Conservation (phyloP, 129 eudicot genomes). For the Lonicera japonica region DNA sequence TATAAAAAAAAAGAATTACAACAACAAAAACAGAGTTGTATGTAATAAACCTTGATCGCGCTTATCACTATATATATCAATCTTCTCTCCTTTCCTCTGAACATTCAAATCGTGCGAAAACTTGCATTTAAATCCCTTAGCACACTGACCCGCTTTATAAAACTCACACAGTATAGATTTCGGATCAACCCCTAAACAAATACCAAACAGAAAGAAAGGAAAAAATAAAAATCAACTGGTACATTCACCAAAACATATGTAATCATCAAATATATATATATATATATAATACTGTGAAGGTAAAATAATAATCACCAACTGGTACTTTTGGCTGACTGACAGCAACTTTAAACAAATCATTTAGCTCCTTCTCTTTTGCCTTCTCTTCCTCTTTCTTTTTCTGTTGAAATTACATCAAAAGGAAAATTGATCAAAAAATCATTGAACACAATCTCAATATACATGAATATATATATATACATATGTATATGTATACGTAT, state of each 20-base stretch:
- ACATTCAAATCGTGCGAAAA: slow-evolving; percentile 66
- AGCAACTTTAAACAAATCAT: slow-evolving; percentile 61
- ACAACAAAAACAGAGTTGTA: slow-evolving; percentile 4
- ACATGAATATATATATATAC: no score
- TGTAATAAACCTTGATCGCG: slow-evolving; percentile 50
- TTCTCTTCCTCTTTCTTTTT: slow-evolving; percentile 63
- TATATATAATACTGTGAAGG: no score
- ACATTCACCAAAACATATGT: no score
- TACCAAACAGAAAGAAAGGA: neutral
- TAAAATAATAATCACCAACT: neutral
- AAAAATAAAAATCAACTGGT: no score
- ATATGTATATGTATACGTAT: no score
- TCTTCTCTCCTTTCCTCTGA: slow-evolving; percentile 68
- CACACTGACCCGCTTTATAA: slow-evolving; percentile 64
- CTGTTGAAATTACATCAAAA: slow-evolving; percentile 12
- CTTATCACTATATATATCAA: slow-evolving; percentile 56
- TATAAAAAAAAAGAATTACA: neutral
- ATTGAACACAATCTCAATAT: no score
- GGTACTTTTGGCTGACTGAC: slow-evolving; percentile 67
- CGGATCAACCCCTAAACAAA: slow-evolving; percentile 55
- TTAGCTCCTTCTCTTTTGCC: slow-evolving; percentile 58
- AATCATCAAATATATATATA: no score
- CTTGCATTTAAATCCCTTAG: slow-evolving; percentile 62
- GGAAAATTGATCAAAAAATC: no score
- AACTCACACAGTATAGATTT: slow-evolving; percentile 62